These are phyloP conservation scores for Ilyonectria sp. DNA, from an alignment of 2,329 filamentous ascomycete species.

Conservation along the genomic window DNA sequence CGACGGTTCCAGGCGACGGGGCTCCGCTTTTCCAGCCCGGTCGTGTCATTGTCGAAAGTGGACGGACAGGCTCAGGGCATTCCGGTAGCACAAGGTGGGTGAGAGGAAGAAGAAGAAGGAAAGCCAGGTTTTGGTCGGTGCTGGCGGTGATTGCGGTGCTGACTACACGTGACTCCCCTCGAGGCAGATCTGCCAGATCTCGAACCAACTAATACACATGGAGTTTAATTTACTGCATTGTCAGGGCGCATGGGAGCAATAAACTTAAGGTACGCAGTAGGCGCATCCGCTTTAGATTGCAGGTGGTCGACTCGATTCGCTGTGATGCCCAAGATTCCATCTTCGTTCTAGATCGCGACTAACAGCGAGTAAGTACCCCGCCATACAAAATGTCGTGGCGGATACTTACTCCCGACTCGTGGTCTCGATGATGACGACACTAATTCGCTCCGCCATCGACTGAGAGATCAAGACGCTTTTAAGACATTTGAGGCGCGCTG, in stretches of 20 bases:
- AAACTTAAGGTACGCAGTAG: not conserved
- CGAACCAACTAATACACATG: not conserved
- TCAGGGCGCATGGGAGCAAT: not conserved
- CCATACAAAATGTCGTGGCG: not conserved
- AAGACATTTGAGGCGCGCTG: not conserved
- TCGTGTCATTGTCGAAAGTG: not conserved
- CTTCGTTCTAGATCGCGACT: slow-evolving; percentile 7
- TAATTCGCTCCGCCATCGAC: slow-evolving; percentile 12
- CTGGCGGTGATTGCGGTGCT: slow-evolving; percentile 1
- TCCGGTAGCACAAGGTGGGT: not conserved
- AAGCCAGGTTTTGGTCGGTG: not conserved
- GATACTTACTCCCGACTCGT: slow-evolving; percentile 1
- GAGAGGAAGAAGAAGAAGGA: not conserved
- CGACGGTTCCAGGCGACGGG: not conserved
- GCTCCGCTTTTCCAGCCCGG: slow-evolving; percentile 3
- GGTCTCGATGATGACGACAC: slow-evolving; percentile 24
- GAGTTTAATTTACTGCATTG: not conserved
- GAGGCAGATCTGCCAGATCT: slow-evolving; percentile 5
- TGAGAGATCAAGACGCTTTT: not conserved
- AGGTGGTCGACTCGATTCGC: slow-evolving; percentile 8
- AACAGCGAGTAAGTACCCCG: slow-evolving; percentile 10
- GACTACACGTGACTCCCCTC: not conserved
- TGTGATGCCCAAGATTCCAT: not conserved
- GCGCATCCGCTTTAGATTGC: not conserved
- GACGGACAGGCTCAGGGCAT: not conserved